Evolutionary conservation across 257 asterid species (phyloP), one percentile per base, ranked within the genome.

Genomic region (Jacaranda mimosifolia): DNA sequence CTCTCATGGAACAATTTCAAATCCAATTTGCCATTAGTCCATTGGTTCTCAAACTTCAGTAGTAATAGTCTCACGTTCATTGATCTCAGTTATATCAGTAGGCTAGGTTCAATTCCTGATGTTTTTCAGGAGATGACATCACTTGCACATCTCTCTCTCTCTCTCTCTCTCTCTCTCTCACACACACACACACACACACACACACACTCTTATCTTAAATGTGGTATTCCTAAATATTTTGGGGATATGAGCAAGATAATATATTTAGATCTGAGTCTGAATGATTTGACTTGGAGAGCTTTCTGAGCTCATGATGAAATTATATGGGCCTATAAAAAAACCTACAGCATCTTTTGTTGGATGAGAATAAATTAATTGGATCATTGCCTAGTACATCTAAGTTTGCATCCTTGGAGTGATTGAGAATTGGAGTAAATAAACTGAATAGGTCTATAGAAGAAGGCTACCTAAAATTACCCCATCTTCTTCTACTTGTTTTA

Each of bases 221-320:
- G 74, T 26, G 46, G 74, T 62, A 49, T 69, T 69, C 74, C 74
- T 19, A 15, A 48, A 10, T 48, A 26, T 49, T 26, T 69, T 26
- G 63, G 74, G 59, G 26, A 46, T 69, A 13, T 69, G 62, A 69
- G 46, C 36, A 26, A 9, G 15, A 48, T 68, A 14, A 18, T 17
- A 9, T 1, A 67, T 6, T 45, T 67, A 11, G 57, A 42, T 10
- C 40, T 67, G 38, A 13, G 39, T 3, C 4, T 3, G 7, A 43
- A 26, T 6, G 19, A 45, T 46, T 68, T 32, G 3, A 18, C 42
- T n/a, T 14, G 6, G 38, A n/a, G 43, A 13, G 39, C 8, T 26
- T 51, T 9, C 10, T 49, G 48, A 52, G 10, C 32, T 69, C 1
- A 6, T 52, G 19, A 9, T 26, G 14, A 68, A 68, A 7, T 9